Conservation (phyloP, 2,329 filamentous ascomycete genomes). For the Coniochaeta ligniaria region DNA sequence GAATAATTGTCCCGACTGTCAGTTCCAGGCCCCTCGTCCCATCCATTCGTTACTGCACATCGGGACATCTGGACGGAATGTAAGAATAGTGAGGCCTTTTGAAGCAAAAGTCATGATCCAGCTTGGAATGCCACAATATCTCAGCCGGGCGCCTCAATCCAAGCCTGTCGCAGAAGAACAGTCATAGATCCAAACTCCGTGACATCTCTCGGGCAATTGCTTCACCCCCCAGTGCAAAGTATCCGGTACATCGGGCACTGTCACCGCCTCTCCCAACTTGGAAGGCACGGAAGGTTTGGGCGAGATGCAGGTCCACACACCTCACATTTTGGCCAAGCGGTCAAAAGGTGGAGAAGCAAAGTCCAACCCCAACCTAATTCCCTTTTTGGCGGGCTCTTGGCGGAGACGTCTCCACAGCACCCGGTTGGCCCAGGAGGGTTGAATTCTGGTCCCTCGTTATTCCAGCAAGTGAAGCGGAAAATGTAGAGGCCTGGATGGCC, state of each 20-base stretch:
- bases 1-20: neutral
- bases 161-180: neutral
- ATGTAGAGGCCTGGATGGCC: neutral
- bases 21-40: neutral
- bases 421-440: neutral
- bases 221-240: neutral
- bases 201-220: neutral
- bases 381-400: slow-evolving; percentile 1
- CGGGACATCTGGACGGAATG: neutral
- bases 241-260: neutral
- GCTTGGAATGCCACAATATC: neutral
- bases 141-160: neutral
- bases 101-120: neutral
- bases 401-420: neutral
- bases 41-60: neutral
- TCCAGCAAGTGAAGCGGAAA: neutral
- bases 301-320: neutral
- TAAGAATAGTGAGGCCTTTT: neutral
- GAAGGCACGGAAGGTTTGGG: neutral
- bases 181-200: neutral
- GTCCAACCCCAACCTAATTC: slow-evolving; percentile 1
- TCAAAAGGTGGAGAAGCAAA: neutral
- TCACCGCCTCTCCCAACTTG: neutral
- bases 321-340: neutral
- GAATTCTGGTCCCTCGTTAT: neutral